These are phyloP conservation scores for Aspergillus texensis DNA, from an alignment of 2,329 filamentous ascomycete genomes.

Conservation along the genomic window DNA sequence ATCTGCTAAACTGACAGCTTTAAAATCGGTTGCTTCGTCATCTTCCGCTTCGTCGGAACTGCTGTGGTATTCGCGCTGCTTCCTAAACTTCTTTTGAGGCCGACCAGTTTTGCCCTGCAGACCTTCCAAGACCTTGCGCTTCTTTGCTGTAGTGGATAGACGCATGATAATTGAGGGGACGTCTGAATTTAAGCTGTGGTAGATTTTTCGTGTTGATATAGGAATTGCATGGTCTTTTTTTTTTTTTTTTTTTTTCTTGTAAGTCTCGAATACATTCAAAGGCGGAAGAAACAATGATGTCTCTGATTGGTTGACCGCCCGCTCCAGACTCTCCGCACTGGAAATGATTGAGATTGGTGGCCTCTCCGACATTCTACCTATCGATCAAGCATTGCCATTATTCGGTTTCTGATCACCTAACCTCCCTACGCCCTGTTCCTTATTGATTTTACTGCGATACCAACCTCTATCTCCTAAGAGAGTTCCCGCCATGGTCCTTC, in stretches of 20 bases:
- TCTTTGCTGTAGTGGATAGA: conserved; percentile 45
- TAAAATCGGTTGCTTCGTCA: conserved; percentile 47
- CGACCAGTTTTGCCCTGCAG: conserved; percentile 56
- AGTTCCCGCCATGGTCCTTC: conserved; percentile 78
- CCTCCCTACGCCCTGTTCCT: not conserved
- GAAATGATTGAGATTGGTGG: conserved; percentile 10
- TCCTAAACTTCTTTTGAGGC: conserved; percentile 62
- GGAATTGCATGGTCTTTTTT: conserved; percentile 11
- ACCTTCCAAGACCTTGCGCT: conserved; percentile 63
- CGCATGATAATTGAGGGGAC: conserved; percentile 35
- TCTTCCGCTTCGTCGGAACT: conserved; percentile 61
- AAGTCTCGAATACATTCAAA: conserved; percentile 19
- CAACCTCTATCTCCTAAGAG: not conserved
- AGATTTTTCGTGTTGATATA: not conserved
- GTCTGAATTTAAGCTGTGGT: conserved; percentile 17
- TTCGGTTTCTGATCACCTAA: not conserved
- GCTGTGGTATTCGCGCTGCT: conserved; percentile 66
- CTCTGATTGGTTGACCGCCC: conserved; percentile 35
- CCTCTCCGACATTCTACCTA: conserved; percentile 22
- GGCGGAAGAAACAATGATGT: conserved; percentile 30
- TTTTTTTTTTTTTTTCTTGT: conserved; percentile 31
- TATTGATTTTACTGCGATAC: not conserved
- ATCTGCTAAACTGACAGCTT: conserved; percentile 54
- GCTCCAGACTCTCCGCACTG: conserved; percentile 29
- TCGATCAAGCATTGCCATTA: not conserved